Percentiles rank a stretch among this genome's conserved stretches.
Evolutionary conservation across 2,329 filamentous ascomycete species (phyloP).

Genomic region (Emericellopsis cladophorae): DNA sequence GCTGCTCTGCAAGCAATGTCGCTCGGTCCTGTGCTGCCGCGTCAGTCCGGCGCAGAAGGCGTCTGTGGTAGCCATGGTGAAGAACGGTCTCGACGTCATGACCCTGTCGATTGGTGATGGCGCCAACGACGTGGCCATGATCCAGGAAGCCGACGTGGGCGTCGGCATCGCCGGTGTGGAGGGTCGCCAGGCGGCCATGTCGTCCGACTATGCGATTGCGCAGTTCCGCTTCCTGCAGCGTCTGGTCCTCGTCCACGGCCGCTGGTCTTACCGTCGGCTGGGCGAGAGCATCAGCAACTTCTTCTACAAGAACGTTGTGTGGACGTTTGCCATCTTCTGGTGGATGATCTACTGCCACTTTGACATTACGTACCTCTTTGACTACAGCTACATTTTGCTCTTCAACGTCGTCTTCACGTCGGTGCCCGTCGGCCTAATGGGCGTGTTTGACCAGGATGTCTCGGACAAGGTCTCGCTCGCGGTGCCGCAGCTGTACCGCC

Average conservation of each 20-base stretch:
- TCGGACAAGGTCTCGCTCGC: slow-evolving; percentile 86
- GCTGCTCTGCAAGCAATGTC: slow-evolving; percentile 91
- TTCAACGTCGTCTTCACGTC: slow-evolving; percentile 98
- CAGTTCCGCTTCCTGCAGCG: slow-evolving; percentile 84
- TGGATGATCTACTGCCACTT: slow-evolving; percentile 93
- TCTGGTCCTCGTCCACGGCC: slow-evolving; percentile 77
- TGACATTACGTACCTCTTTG: slow-evolving; percentile 92
- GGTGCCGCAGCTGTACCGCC: slow-evolving; percentile 88
- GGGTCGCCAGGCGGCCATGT: slow-evolving; percentile 89
- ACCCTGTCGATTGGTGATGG: slow-evolving; percentile 88
- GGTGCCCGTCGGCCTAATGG: slow-evolving; percentile 86
- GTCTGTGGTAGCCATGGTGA: slow-evolving; percentile 92
- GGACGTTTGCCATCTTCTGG: slow-evolving; percentile 96
- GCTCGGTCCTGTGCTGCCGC: slow-evolving; percentile 90
- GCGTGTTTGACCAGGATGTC: slow-evolving; percentile 93
- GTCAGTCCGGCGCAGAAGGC: slow-evolving; percentile 96
- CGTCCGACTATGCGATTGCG: slow-evolving; percentile 87
- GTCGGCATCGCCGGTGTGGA: slow-evolving; percentile 91
- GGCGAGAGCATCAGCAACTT: slow-evolving; percentile 95
- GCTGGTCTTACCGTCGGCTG: slow-evolving; percentile 92
- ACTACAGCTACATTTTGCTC: slow-evolving; percentile 93
- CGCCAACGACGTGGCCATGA: slow-evolving; percentile 96
- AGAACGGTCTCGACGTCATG: slow-evolving; percentile 89
- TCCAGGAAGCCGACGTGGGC: slow-evolving; percentile 92
- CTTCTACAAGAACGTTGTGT: slow-evolving; percentile 99